Evolutionary conservation across 2,329 filamentous ascomycete species (phyloP).

Genomic region (Fusarium pseudonygamai): DNA sequence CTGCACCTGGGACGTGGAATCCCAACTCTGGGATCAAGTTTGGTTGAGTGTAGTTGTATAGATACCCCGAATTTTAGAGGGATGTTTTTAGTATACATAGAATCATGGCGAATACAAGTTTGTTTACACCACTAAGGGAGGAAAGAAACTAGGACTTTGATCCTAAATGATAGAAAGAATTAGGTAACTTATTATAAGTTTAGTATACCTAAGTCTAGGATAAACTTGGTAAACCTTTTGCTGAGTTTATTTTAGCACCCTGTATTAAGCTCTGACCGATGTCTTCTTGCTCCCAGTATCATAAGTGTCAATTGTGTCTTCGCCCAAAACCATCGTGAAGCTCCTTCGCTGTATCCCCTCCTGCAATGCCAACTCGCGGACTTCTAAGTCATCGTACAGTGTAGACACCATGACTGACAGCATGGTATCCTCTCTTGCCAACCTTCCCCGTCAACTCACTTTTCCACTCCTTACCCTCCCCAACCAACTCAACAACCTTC

Average conservation of each 20-base stretch:
- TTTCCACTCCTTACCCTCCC: slow-evolving; percentile 48
- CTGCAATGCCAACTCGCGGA: no score
- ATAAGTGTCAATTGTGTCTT: background rate
- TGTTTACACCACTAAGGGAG: background rate
- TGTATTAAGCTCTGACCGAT: background rate
- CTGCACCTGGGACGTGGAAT: slow-evolving; percentile 63
- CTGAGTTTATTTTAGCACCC: background rate
- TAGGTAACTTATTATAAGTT: background rate
- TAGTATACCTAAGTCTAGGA: background rate
- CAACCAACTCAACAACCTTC: slow-evolving; percentile 47
- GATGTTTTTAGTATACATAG: background rate
- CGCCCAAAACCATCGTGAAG: background rate
- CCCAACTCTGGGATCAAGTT: slow-evolving; percentile 67
- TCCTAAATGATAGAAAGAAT: fast-evolving
- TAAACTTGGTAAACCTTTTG: background rate
- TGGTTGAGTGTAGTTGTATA: slow-evolving; percentile 45
- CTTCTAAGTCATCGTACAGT: slow-evolving; percentile 44
- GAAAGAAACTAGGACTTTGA: background rate
- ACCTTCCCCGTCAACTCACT: slow-evolving; percentile 53
- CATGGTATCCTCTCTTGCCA: slow-evolving; percentile 57
- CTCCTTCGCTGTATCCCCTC: background rate
- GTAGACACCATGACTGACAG: slow-evolving; percentile 54
- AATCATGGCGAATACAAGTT: slow-evolving; percentile 8
- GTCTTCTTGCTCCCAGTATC: background rate
- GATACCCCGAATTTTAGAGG: background rate